A percentile compares a stretch with the other conserved stretches of the same genome.
Conservation (phyloP, 2,329 filamentous ascomycete species). For the Neofusicoccum laricinum region DNA sequence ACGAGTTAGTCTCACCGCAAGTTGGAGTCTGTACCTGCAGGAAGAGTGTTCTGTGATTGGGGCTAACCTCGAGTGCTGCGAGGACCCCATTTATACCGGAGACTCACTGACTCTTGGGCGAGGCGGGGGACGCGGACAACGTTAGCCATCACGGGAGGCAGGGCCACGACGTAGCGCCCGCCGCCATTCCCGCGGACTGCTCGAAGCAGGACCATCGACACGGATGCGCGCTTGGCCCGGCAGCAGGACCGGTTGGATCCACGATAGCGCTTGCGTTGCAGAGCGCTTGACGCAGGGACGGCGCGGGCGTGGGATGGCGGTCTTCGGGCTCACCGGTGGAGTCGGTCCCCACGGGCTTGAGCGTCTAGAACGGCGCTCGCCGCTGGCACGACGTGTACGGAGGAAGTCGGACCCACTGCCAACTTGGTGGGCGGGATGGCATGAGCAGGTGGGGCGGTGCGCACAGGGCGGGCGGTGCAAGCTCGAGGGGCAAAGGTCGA, state of each 20-base stretch:
- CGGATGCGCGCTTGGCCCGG: constrained; percentile 1
- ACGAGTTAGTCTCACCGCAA: constrained; percentile 9
- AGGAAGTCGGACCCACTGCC: constrained; percentile 3
- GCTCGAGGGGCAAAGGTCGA: too few relatives aligned
- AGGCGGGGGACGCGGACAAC: neutral
- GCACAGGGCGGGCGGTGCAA: constrained; percentile 8
- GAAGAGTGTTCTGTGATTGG: neutral
- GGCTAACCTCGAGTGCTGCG: constrained; percentile 5
- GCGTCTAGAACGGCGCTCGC: constrained; percentile 13
- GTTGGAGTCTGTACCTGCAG: constrained; percentile 11
- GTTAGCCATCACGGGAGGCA: neutral
- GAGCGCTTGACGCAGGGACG: neutral
- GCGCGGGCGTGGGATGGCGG: neutral
- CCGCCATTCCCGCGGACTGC: neutral
- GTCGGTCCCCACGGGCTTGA: neutral
- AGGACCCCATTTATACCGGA: constrained; percentile 1
- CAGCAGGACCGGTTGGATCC: constrained; percentile 3
- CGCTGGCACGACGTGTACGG: constrained; percentile 9
- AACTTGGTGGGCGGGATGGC: constrained; percentile 1
- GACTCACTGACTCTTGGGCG: neutral
- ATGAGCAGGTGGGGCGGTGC: constrained; percentile 5
- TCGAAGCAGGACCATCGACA: neutral
- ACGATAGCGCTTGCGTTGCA: constrained; percentile 11
- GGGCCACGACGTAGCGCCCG: neutral
- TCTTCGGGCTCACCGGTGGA: constrained; percentile 7